These are phyloP conservation scores for Setaria viridis DNA, from an alignment of 202 grass and related monocot species.

Conservation along the genomic window DNA sequence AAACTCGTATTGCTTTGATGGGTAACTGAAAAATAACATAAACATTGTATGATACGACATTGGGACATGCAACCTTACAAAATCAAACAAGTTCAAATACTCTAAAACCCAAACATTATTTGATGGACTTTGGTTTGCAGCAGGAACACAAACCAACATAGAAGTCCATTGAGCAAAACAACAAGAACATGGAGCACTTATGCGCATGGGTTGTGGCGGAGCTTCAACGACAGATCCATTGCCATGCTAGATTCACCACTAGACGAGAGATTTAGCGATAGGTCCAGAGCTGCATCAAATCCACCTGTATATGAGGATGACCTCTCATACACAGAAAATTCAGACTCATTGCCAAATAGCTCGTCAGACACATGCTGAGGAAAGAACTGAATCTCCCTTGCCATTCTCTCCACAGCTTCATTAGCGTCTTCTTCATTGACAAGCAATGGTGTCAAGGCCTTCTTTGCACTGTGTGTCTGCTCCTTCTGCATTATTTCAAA, in stretches of 20 bases:
- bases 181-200: neutral
- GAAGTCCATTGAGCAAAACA: neutral
- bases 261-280: neutral
- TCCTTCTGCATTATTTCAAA: neutral
- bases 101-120: neutral
- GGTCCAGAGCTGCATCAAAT: neutral
- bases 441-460: neutral
- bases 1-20: slow-evolving; percentile 11
- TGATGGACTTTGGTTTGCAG: too few species aligned
- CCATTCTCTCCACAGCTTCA: neutral
- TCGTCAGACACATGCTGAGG: neutral
- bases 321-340: neutral
- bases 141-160: neutral
- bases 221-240: slow-evolving; percentile 2
- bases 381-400: neutral
- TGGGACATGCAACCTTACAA: neutral
- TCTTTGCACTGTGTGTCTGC: neutral
- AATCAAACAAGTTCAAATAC: slow-evolving; percentile 1
- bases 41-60: neutral
- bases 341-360: neutral
- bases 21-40: slow-evolving; percentile 21
- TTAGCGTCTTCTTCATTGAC: too few species aligned
- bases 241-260: neutral
- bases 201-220: neutral
- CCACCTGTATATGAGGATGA: neutral